Base-by-base conservation (phyloP, 495 filamentous ascomycete species). In the Podospora didyma region DNA sequence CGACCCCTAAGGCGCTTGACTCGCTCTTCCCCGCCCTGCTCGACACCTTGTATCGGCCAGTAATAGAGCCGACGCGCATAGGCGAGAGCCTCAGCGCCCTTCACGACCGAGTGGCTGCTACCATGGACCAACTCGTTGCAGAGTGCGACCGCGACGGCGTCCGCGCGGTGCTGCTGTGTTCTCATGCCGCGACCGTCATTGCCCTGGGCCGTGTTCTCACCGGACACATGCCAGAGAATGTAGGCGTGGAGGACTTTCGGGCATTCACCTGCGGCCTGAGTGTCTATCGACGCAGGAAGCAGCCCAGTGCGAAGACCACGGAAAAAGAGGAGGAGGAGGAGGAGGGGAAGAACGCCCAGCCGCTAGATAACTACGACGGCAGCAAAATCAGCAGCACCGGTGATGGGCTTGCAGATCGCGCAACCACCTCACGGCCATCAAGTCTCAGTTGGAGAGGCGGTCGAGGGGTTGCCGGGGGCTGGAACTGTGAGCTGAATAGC, bases 111-210 rank as follows among this genome's bases (percentile, higher is more conserved):
- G 71, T 88, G 7, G 89, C 90, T 6, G 84, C 84, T 28, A 79
- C 86, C 1, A 75, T 96, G 20, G 72, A 82, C 16, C 74, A 73
- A 6, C 80, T 97, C 49, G 91, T 98, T 61, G 74, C 78, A 49
- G 73, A 82, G 37, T 80, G 87, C 28, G 94, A 98, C 65, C 62
- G 67, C 19, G 78, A 82, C 45, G 79, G 81, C 31, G 70, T 75
- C 7, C 87, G 83, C 48, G 76, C 89, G 0, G 75, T 97, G 16
- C 59, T 96, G 21, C 80, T 98, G 14, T 96, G 89, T 69, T 86
- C 90, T n/a, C 94, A 98, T 75, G 94, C 93, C 0, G 94, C 94
- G 20, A 80, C 84, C 14, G 77, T 96, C 62, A 95, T 98, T 64
- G 87, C 88, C 6, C 85, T 91, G 53, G 94, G 92, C 2, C 80